Base-by-base conservation (phyloP, 495 filamentous ascomycete genomes). In the Aspergillus carlsbadensis region DNA sequence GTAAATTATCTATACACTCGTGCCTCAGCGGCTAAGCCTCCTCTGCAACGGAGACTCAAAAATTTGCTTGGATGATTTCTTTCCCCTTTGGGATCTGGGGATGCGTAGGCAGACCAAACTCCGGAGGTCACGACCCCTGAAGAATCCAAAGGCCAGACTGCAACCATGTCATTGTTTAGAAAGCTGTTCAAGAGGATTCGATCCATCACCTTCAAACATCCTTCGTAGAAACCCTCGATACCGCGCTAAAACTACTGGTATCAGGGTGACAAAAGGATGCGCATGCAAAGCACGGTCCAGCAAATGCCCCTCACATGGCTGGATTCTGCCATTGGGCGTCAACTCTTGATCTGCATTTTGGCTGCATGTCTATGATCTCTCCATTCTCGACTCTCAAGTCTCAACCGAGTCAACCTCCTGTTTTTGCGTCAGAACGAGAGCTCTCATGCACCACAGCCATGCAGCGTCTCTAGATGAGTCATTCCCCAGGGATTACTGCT, bases 241-340 rank as follows among this genome's bases (percentile, higher is more conserved):
- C 1, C 31, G 18, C 14, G 18, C 51, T 54, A 35, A 29, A 49
- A 37, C 44, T 20, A 11, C 26, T 55, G 52, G 41, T 52, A 52
- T 41, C 36, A 41, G 35, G 41, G 24, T 40, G 29, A 52, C 49
- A 33, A 42, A 26, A 52, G 26, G 37, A 58, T 36, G 22, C 40
- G 53, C 51, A 41, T 62, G 60, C 52, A 63, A 52, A 59, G 60
- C 60, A 63, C 60, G 60, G 60, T 59, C 54, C 60, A 63, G 43
- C 29, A 33, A 47, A 41, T 58, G 60, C 49, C 60, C 60, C 60
- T 52, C 51, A 39, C 56, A 50, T 47, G 47, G 54, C 22, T n/a
- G 15, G 40, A 36, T 52, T 50, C 40, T 44, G 31, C 50, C 51
- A 43, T 29, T 59, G 34, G 13, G 22, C 21, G 39, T 40, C 35